phyloP scores from a whole-genome alignment of 2,329 filamentous ascomycete species.

The Pseudogymnoascus sp. region DNA sequence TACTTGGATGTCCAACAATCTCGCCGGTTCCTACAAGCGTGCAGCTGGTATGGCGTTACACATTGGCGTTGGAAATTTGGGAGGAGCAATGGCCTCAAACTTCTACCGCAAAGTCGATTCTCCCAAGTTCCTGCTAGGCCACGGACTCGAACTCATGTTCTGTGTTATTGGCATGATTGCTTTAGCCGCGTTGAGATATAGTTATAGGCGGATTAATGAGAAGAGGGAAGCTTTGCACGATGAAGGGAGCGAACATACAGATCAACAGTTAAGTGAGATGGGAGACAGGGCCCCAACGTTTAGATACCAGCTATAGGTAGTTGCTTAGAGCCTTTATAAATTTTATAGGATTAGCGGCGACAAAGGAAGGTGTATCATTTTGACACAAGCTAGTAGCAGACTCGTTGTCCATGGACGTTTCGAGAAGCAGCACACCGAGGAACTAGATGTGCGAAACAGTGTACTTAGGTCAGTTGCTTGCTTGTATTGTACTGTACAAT shows the following conservation, averaged over 20 bases:
- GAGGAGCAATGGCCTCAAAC: conserved; percentile 44
- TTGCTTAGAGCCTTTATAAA: neutral
- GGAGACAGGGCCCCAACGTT: conserved; percentile 45
- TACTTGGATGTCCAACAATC: conserved; percentile 51
- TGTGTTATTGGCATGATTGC: conserved; percentile 38
- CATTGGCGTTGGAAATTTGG: conserved; percentile 34
- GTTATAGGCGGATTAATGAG: conserved; percentile 39
- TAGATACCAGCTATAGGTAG: conserved; percentile 32
- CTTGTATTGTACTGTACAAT: too few relatives aligned
- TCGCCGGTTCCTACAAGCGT: conserved; percentile 45
- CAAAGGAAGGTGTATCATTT: conserved; percentile 6
- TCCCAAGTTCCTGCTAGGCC: conserved; percentile 43
- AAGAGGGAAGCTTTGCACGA: conserved; percentile 28
- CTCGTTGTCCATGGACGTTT: too few relatives aligned
- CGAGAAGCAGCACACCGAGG: too few relatives aligned
- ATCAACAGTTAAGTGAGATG: conserved; percentile 38
- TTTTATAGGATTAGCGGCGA: neutral
- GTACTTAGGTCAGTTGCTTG: too few relatives aligned
- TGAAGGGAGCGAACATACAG: conserved; percentile 30
- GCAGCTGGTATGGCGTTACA: conserved; percentile 38
- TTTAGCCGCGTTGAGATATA: conserved; percentile 26
- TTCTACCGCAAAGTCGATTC: conserved; percentile 35
- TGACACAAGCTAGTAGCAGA: too few relatives aligned
- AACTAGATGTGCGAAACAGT: too few relatives aligned
- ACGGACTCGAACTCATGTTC: conserved; percentile 43